A percentile compares a stretch with the other conserved stretches of the same genome.
Evolutionary conservation across 495 filamentous ascomycete species (phyloP).

Genomic region (Saxispiralis lemnorum): DNA sequence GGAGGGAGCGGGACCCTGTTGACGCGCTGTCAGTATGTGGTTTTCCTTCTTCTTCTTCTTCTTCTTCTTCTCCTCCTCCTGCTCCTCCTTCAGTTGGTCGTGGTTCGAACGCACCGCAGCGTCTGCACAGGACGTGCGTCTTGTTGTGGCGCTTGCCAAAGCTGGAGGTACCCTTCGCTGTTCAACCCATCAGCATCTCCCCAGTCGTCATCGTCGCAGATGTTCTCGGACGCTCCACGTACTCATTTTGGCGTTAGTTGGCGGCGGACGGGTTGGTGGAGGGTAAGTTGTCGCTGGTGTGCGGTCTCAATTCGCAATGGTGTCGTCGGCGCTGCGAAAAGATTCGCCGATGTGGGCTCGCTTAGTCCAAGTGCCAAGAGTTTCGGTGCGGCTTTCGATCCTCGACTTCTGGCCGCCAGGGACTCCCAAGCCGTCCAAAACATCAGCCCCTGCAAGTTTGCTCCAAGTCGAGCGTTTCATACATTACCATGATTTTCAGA

Average conservation of each 20-base stretch:
- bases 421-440: no score
- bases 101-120: constrained; percentile 51
- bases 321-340: constrained; percentile 11
- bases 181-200: constrained; percentile 10
- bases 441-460: no score
- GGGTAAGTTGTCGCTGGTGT: constrained; percentile 1
- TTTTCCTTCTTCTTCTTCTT: constrained; percentile 7
- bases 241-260: constrained; percentile 16
- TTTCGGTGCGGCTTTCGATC: no score
- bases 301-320: neutral
- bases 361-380: no score
- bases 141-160: constrained; percentile 99
- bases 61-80: constrained; percentile 10
- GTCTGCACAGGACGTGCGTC: constrained; percentile 97
- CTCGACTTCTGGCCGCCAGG: no score
- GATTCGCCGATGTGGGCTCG: constrained; percentile 8
- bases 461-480: no score
- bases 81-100: constrained; percentile 1
- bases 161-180: constrained; percentile 87
- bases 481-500: no score
- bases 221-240: constrained; percentile 1
- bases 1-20: constrained; percentile 80
- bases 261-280: constrained; percentile 1
- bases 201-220: neutral
- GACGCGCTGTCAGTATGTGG: constrained; percentile 17